phyloP scores from a whole-genome alignment of 2,329 filamentous ascomycete species.

The Cytospora leucostoma region DNA sequence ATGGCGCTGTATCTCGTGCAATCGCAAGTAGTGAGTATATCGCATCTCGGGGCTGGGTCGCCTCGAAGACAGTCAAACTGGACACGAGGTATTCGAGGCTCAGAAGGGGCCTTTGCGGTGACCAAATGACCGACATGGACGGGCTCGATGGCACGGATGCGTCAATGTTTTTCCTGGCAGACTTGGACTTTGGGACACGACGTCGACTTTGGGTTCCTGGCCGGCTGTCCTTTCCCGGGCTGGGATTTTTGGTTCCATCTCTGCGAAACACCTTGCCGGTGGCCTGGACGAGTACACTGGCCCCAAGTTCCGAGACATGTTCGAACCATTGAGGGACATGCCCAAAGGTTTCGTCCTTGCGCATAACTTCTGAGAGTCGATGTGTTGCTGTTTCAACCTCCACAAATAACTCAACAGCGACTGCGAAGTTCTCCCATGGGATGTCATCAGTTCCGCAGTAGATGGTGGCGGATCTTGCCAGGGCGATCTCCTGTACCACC shows the following conservation, averaged over 20 bases:
- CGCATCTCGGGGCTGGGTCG: constrained; percentile 35
- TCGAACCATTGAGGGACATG: constrained; percentile 39
- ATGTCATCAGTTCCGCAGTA: constrained; percentile 41
- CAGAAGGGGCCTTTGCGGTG: constrained; percentile 28
- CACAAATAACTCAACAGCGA: constrained; percentile 42
- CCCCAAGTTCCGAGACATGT: constrained; percentile 39
- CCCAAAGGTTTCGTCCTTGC: constrained; percentile 33
- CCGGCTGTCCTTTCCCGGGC: constrained; percentile 4
- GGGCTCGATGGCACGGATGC: no score
- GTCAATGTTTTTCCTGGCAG: neutral
- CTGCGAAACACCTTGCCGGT: constrained; percentile 38
- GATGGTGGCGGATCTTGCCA: constrained; percentile 38
- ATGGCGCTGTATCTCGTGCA: constrained; percentile 36
- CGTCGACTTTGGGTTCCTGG: neutral
- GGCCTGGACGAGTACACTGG: constrained; percentile 39
- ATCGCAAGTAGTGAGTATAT: constrained; percentile 40
- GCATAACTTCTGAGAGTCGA: constrained; percentile 40
- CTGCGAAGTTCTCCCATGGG: constrained; percentile 41
- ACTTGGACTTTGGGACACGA: neutral
- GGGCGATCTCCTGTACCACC: constrained; percentile 46
- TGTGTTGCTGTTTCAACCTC: constrained; percentile 42
- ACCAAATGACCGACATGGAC: neutral
- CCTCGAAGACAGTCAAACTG: constrained; percentile 37
- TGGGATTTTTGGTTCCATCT: constrained; percentile 4
- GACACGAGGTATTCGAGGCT: constrained; percentile 41